Base-by-base conservation (phyloP, 345 rosid species). In the Heritiera littoralis region DNA sequence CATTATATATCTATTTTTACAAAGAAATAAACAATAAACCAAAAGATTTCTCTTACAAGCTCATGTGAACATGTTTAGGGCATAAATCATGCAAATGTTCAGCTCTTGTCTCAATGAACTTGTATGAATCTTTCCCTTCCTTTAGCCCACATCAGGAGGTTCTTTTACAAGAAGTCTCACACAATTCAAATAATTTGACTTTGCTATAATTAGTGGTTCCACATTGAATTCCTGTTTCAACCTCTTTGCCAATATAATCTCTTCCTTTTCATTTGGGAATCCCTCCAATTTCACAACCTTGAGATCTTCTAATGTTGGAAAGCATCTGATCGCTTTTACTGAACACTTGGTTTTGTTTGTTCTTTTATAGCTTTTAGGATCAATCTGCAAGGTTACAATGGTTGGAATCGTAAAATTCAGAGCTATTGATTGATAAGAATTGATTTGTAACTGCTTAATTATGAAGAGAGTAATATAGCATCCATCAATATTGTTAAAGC, bases 11-110 rank as follows among this genome's bases (percentile, higher is more conserved):
- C 13, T 12, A 51, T 3, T 51, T 15, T 54, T 54, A 54, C n/a
- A 15, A 54, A 5, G 58, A 54, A 55, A 55, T 58, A 58, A 1
- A 58, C 63, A 11, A 2, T 58, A 58, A 65, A 23, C 9, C n/a
- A 64, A 35, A 35, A 13, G 1, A 6, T 66, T 20, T 52, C 54
- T 49, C 38, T 17, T 52, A 77, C 6, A 77, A 8, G 28, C 51
- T 11, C 80, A 77, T 77, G 54, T 77, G 80, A 65, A 56, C 38
- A 77, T 77, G 74, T 11, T 77, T 51, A 32, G 52, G 74, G 15
- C 73, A 67, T 32, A 66, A 54, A 52, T 66, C 74, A 35, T 52
- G 9, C 14, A 54, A 30, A 67, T 77, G 48, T 52, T 77, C 52
- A 38, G 32, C 64, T 66, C 59, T 70, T 8, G 20, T 30, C 74